Conservation (phyloP, 140 eudicot species). For the Ambrosia hybrid region DNA sequence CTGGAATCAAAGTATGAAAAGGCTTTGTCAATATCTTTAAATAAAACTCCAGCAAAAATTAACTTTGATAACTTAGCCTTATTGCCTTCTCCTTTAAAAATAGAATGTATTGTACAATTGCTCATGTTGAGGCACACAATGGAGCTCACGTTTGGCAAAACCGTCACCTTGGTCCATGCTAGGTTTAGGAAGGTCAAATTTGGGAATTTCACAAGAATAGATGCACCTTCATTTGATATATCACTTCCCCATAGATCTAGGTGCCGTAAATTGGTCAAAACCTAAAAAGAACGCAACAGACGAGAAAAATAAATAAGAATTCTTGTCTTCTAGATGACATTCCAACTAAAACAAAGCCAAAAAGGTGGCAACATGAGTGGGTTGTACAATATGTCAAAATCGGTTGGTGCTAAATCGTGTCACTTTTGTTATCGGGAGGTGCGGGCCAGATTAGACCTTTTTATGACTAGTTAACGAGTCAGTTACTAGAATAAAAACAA, state of each 20-base stretch:
- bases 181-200: constrained; percentile 60
- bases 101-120: constrained; percentile 64
- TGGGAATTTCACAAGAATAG: constrained; percentile 46
- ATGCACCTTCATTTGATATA: constrained; percentile 63
- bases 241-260: constrained; percentile 93
- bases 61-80: constrained; percentile 49
- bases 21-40: constrained; percentile 42
- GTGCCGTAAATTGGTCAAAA: constrained; percentile 61
- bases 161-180: constrained; percentile 82
- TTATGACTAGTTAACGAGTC: background rate
- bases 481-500: background rate
- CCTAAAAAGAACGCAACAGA: constrained; percentile 37
- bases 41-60: constrained; percentile 55
- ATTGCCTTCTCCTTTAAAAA: constrained; percentile 53
- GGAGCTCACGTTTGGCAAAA: constrained; percentile 54
- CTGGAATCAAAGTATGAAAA: constrained; percentile 53
- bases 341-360: no score
- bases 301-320: background rate
- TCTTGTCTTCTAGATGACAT: no score
- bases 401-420: no score
- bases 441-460: background rate
- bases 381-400: no score
- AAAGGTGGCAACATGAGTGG: no score
- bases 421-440: no score
- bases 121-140: constrained; percentile 74